These are phyloP conservation scores for Magnolia sinica DNA, from an alignment of 164 flowering plant genomes.

Conservation along the genomic window DNA sequence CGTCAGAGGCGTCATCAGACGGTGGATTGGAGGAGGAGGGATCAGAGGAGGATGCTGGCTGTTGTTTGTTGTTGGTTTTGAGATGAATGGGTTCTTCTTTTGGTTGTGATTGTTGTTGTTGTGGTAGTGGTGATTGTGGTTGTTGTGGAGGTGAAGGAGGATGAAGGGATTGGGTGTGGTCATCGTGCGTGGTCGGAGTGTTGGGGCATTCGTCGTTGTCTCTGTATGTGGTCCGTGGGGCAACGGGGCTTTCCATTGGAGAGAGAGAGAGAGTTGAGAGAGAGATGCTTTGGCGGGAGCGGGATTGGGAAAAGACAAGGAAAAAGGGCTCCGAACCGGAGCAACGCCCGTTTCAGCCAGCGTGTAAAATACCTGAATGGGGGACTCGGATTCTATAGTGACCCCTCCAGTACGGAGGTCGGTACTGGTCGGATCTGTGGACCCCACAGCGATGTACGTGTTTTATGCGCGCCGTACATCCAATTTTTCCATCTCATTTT, in stretches of 20 bases:
- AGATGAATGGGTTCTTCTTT: background rate
- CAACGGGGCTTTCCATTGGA: constrained; percentile 39
- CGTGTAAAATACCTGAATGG: no score
- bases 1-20: background rate
- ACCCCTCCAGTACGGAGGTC: no score
- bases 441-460: no score
- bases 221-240: constrained; percentile 24
- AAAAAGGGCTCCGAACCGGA: no score
- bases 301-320: no score
- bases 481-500: no score
- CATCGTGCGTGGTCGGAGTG: background rate
- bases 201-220: constrained; percentile 45
- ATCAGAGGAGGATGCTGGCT: background rate
- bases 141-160: constrained; percentile 6
- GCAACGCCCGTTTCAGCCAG: no score
- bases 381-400: no score
- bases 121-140: background rate
- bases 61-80: constrained; percentile 18
- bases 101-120: background rate
- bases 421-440: no score
- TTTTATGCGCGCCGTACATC: no score
- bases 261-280: constrained; percentile 9
- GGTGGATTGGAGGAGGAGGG: background rate
- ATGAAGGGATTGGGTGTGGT: background rate
- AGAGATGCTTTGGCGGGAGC: no score